phyloP scores from a whole-genome alignment of 2,329 filamentous ascomycete genomes.

The Pseudopyricularia cyperi region DNA sequence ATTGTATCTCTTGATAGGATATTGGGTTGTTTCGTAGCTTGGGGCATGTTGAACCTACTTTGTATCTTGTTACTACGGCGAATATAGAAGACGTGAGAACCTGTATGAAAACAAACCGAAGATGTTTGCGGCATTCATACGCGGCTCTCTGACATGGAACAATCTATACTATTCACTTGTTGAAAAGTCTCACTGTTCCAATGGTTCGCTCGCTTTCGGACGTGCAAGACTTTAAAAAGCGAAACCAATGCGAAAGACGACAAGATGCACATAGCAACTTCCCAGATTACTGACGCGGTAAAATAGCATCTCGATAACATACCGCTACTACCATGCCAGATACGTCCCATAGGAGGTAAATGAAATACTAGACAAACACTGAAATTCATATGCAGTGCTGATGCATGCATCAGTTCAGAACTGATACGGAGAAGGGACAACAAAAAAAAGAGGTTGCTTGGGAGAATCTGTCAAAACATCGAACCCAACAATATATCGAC shows the following conservation, averaged over 20 bases:
- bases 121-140: background rate
- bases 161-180: too few relatives aligned
- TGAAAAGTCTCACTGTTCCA: too few relatives aligned
- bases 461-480: conserved; percentile 3
- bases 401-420: background rate
- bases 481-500: conserved; percentile 6
- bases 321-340: background rate
- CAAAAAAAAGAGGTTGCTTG: background rate
- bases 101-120: background rate
- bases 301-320: background rate
- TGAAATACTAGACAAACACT: conserved; percentile 1
- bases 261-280: too few relatives aligned
- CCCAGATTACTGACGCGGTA: background rate
- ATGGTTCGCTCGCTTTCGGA: too few relatives aligned
- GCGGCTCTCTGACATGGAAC: too few relatives aligned
- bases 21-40: background rate
- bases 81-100: background rate
- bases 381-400: background rate
- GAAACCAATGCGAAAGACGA: too few relatives aligned
- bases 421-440: background rate
- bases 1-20: background rate
- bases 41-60: background rate
- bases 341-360: background rate
- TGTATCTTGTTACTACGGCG: background rate
- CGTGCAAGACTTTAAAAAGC: too few relatives aligned